These are phyloP conservation scores for Herpotrichia juniperi DNA, from an alignment of 2,329 filamentous ascomycete genomes.

Conservation along the genomic window DNA sequence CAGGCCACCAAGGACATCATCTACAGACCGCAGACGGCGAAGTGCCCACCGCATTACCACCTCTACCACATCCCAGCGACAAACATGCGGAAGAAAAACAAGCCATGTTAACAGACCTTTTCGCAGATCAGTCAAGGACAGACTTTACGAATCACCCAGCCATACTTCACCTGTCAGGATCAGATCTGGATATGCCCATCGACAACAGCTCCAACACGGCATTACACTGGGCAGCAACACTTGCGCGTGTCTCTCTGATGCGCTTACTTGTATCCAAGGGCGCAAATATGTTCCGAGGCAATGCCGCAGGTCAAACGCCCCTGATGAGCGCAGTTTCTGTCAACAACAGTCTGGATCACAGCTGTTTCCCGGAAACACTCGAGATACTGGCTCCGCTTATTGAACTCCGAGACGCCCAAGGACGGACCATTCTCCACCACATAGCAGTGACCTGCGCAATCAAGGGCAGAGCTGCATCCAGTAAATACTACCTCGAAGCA, in stretches of 20 bases:
- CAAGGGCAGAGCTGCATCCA: conserved; percentile 88
- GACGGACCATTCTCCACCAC: conserved; percentile 91
- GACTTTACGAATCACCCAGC: conserved; percentile 79
- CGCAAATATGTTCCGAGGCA: conserved; percentile 86
- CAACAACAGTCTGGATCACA: conserved; percentile 91
- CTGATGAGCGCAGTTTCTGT: conserved; percentile 91
- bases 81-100: conserved; percentile 80
- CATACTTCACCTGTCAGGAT: conserved; percentile 73
- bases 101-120: conserved; percentile 76
- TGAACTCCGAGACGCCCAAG: conserved; percentile 86
- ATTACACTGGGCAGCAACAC: conserved; percentile 93
- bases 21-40: conserved; percentile 56
- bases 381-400: conserved; percentile 90
- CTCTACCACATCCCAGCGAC: conserved; percentile 64
- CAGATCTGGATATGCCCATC: conserved; percentile 90
- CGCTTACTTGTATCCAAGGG: conserved; percentile 82
- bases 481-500: conserved; percentile 94
- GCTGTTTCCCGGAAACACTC: conserved; percentile 86
- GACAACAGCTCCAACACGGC: conserved; percentile 89
- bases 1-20: conserved; percentile 50
- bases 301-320: conserved; percentile 87
- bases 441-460: conserved; percentile 96
- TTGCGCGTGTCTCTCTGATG: conserved; percentile 83
- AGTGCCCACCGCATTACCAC: conserved; percentile 65
- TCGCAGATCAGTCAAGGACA: conserved; percentile 63